These are phyloP conservation scores for Cercospora citrullina DNA, from an alignment of 2,329 filamentous ascomycete genomes.

Conservation along the genomic window DNA sequence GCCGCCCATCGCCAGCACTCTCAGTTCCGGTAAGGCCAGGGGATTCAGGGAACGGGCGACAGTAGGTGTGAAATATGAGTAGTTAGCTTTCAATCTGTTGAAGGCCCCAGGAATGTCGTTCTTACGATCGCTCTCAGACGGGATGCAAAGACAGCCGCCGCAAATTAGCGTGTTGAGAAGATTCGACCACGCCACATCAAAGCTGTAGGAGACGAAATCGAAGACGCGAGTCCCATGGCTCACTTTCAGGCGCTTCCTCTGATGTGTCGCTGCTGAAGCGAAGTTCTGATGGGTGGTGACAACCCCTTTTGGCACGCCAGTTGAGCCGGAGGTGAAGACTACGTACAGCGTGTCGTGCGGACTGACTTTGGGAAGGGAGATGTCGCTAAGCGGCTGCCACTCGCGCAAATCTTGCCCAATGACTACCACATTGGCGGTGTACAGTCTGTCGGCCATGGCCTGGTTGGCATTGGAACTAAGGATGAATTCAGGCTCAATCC, in stretches of 20 bases:
- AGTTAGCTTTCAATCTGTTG: constrained; percentile 35
- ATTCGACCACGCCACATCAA: constrained; percentile 22
- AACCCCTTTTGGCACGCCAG: constrained; percentile 25
- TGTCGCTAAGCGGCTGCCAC: neutral
- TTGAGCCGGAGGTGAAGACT: constrained; percentile 24
- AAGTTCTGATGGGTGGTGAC: constrained; percentile 18
- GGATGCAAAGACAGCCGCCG: constrained; percentile 26
- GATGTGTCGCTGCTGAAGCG: constrained; percentile 8
- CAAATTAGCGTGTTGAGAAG: constrained; percentile 20
- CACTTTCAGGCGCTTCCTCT: constrained; percentile 3
- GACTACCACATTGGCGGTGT: neutral
- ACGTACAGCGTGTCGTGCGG: constrained; percentile 10
- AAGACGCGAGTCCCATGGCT: constrained; percentile 19
- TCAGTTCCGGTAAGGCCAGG: neutral
- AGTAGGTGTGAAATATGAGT: constrained; percentile 56
- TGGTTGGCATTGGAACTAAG: constrained; percentile 5
- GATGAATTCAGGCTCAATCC: constrained; percentile 28
- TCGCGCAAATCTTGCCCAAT: neutral
- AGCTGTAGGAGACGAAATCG: constrained; percentile 22
- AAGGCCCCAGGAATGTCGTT: constrained; percentile 40
- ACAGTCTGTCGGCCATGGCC: neutral
- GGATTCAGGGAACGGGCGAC: constrained; percentile 52
- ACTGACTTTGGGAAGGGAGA: neutral
- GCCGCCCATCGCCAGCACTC: constrained; percentile 31
- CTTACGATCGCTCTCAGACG: constrained; percentile 11